phyloP scores from a whole-genome alignment of 164 flowering plant genomes.

The Aristolochia fimbriata region DNA sequence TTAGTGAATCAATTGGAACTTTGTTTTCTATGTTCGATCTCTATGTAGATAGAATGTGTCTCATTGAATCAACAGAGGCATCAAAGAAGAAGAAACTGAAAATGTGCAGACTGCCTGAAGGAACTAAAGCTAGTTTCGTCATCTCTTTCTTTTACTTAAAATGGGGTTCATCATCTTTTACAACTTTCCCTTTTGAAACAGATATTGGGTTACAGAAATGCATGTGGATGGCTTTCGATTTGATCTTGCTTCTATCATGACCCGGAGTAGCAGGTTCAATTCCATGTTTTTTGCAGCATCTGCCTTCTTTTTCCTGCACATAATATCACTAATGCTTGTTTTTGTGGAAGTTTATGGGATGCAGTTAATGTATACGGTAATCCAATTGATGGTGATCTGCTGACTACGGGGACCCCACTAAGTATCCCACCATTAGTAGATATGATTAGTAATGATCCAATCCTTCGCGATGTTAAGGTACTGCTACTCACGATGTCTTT shows the following conservation, averaged over 20 bases:
- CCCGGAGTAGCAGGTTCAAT: slow-evolving; percentile 82
- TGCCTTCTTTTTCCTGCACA: slow-evolving; percentile 4
- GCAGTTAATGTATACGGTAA: slow-evolving; percentile 73
- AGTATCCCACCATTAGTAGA: slow-evolving; percentile 76
- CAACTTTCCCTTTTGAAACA: slow-evolving; percentile 18
- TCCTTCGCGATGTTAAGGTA: slow-evolving; percentile 87
- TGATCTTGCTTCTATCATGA: slow-evolving; percentile 95
- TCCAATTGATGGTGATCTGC: slow-evolving; percentile 42
- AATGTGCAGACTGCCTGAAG: too few species aligned
- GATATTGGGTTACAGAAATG: slow-evolving; percentile 95
- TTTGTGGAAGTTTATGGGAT: slow-evolving; percentile 59
- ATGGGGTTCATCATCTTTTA: slow-evolving; percentile 1
- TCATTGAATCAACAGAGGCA: too few species aligned
- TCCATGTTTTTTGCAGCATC: neutral
- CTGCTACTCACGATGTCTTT: neutral
- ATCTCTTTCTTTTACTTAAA: neutral
- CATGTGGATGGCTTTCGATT: slow-evolving; percentile 99
- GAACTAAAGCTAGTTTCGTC: too few species aligned
- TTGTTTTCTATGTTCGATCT: too few species aligned
- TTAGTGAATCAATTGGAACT: too few species aligned
- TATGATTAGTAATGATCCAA: slow-evolving; percentile 92
- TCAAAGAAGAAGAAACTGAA: too few species aligned
- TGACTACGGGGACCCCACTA: slow-evolving; percentile 85
- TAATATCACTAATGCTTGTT: neutral
- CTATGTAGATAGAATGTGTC: too few species aligned